Percentiles rank a stretch among this genome's conserved stretches.
These are phyloP conservation scores for Edaphochlamys debaryana DNA, from an alignment of 139 green algal species.

Conservation along the genomic window DNA sequence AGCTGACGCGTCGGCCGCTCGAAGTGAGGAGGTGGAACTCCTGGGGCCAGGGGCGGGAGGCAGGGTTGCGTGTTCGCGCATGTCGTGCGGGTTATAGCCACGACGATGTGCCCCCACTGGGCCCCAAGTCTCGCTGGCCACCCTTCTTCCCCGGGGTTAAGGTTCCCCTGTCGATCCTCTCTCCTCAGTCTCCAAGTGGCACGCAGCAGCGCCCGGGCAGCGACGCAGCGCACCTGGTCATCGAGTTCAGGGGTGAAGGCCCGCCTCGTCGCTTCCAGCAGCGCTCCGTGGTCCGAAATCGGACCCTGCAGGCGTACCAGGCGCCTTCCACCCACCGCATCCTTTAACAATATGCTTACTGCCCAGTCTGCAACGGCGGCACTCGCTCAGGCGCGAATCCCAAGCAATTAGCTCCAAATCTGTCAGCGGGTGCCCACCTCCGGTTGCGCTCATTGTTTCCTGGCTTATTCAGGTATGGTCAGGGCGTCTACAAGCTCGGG, in stretches of 20 bases:
- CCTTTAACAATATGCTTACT: background rate
- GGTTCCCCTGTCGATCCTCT: no score
- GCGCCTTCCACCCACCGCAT: background rate
- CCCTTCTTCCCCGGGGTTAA: background rate
- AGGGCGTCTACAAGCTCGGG: no score
- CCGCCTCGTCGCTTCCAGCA: background rate
- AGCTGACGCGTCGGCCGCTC: background rate
- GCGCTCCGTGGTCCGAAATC: background rate
- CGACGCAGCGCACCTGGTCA: background rate
- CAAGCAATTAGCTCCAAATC: no score
- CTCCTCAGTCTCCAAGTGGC: no score
- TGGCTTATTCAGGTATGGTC: no score
- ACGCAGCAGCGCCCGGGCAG: no score
- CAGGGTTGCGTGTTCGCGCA: background rate
- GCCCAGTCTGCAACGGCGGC: background rate
- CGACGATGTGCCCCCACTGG: no score
- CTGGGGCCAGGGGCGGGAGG: background rate
- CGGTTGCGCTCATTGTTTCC: no score
- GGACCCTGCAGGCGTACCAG: background rate
- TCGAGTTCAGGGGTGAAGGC: constrained; percentile 19
- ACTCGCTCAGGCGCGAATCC: no score
- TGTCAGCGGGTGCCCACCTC: no score
- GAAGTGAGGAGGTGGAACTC: constrained; percentile 1
- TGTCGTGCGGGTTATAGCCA: background rate
- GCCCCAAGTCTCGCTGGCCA: background rate